Base-by-base conservation (phyloP, 345 rosid genomes). In the Bruguiera parviflora region DNA sequence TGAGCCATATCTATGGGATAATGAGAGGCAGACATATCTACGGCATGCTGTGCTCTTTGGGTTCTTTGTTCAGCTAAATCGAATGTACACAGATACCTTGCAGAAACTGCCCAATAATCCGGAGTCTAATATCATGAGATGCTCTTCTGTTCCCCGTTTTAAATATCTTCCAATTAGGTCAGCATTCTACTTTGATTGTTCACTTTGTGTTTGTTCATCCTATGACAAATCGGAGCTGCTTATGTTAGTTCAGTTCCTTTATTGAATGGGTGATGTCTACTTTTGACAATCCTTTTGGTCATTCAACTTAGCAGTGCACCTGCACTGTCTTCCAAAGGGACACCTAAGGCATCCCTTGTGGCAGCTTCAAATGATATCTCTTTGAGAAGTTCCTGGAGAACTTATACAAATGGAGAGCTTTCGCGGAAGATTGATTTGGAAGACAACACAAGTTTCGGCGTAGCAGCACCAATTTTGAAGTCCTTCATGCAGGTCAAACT, bases 21-120 rank as follows among this genome's bases (percentile, higher is more conserved):
- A 92, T 77, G 98, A 85, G 84, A 90, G 77, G 77, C 97, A 90
- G 75, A 85, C 96, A 21, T 95, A 92, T 75, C 81, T 92, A 53
- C 86, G 90, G 47, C 96, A 95, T 78, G 97, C 99, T 71, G 98
- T 95, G 69, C 94, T 95, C 76, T 95, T 95, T 79, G 99, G 98
- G 61, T 92, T 95, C 84, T 92, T 95, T 81, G 96, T 95, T 83
- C 99, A 95, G 77, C 90, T 95, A 70, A 90, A 89, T 74, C 87
- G 99, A 65, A 82, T 89, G 90, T 92, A 95, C 66, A 86, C 90
- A 56, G 94, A 88, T 78, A 83, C 96, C 1, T 75, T 79, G 63
- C 99, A 95, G 87, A 95, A 92, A 79, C 85, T 92, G 71, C 92
- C 99, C 6, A 84, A 86, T 57, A 95, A 90, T 78, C 88, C 97